Conservation (phyloP, 768 basidiomycete species). For the Tremella mesenterica region DNA sequence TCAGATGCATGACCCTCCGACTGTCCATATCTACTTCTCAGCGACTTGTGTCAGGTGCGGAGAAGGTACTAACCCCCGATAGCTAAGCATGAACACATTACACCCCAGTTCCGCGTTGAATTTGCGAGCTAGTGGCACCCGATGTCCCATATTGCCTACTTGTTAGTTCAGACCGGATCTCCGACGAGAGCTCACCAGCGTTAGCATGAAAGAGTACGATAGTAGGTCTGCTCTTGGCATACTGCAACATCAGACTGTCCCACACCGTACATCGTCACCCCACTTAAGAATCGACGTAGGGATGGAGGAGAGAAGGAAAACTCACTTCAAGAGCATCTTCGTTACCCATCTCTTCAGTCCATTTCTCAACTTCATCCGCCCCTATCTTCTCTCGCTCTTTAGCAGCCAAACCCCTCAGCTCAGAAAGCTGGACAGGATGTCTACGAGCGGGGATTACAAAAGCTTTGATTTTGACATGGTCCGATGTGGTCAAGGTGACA, state of each 20-base stretch:
- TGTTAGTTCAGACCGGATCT: constrained; percentile 2
- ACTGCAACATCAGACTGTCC: too few relatives aligned
- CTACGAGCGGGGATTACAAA: constrained; percentile 65
- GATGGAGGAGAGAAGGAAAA: too few relatives aligned
- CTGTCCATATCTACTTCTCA: constrained; percentile 61
- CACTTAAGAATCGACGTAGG: neutral
- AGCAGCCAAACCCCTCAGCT: constrained; percentile 12
- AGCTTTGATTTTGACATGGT: constrained; percentile 61
- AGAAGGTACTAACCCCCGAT: constrained; percentile 66
- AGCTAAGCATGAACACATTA: constrained; percentile 89
- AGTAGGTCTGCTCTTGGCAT: constrained; percentile 56
- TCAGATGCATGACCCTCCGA: constrained; percentile 83
- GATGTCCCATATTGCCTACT: constrained; percentile 57
- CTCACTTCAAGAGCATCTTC: constrained; percentile 54
- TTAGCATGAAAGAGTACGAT: constrained; percentile 82
- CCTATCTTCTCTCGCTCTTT: constrained; percentile 40
- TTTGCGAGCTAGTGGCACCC: constrained; percentile 74
- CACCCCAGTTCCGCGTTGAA: constrained; percentile 77
- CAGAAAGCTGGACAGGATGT: constrained; percentile 45
- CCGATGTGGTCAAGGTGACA: constrained; percentile 61
- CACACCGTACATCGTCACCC: neutral
- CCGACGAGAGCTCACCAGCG: constrained; percentile 46
- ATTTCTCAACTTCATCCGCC: constrained; percentile 25
- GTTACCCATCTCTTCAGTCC: constrained; percentile 44
- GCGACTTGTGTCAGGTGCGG: neutral